These are phyloP conservation scores for Sclerotiophoma versabilis DNA, from an alignment of 2,329 filamentous ascomycete genomes.

Conservation along the genomic window DNA sequence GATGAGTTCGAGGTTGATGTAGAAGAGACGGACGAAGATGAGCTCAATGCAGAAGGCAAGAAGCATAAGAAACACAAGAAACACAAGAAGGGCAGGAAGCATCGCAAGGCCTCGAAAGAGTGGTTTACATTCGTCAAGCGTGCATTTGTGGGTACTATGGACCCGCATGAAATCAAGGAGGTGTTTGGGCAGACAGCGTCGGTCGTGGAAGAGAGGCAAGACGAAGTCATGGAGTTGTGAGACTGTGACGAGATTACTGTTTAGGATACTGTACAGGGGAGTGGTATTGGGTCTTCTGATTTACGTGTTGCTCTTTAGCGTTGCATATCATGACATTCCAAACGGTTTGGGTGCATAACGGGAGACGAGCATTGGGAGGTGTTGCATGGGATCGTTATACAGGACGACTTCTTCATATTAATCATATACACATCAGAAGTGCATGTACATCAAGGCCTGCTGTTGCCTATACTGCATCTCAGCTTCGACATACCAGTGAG, in stretches of 20 bases:
- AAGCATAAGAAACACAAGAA: conserved; percentile 59
- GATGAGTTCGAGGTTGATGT: conserved; percentile 34
- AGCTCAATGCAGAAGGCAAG: conserved; percentile 36
- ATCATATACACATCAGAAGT: background rate
- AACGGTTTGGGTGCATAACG: background rate
- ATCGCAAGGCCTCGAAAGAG: conserved; percentile 62
- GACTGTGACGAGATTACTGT: background rate
- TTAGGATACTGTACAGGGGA: background rate
- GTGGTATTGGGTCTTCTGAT: background rate
- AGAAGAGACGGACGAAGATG: conserved; percentile 34
- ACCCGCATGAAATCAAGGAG: conserved; percentile 67
- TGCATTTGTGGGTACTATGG: conserved; percentile 79
- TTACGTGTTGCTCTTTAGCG: conserved; percentile 14
- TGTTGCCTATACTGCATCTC: background rate
- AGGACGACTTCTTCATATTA: background rate
- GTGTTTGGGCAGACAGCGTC: conserved; percentile 27
- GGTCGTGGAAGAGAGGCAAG: conserved; percentile 1
- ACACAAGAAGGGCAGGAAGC: conserved; percentile 62
- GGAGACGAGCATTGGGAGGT: conserved; percentile 11
- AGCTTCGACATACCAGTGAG: background rate
- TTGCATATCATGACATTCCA: conserved; percentile 8
- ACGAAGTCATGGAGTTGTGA: conserved; percentile 32
- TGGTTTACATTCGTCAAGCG: conserved; percentile 81
- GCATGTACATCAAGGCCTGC: background rate
- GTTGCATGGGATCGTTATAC: background rate